Conservation (phyloP, 1,284 basidiomycete genomes). For the Austroboletus niveus region DNA sequence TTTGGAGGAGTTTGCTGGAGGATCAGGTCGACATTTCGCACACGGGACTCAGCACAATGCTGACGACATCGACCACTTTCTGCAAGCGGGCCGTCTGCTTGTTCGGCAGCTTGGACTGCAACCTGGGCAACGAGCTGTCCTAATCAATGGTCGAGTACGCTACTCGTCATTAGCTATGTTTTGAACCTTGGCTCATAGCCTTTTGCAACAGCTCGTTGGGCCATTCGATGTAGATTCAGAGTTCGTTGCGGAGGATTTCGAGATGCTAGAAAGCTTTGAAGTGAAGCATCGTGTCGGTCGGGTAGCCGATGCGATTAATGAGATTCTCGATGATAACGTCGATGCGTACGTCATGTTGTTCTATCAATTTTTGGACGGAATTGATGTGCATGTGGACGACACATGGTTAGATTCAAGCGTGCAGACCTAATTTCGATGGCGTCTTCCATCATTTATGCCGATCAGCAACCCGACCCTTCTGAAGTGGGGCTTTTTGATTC, state of each 20-base stretch:
- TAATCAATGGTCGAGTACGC: slow-evolving; percentile 82
- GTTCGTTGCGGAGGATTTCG: slow-evolving; percentile 69
- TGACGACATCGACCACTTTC: slow-evolving; percentile 11
- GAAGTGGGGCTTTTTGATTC: slow-evolving; percentile 72
- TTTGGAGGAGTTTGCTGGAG: slow-evolving; percentile 13
- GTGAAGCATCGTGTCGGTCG: slow-evolving; percentile 65
- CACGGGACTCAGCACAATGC: slow-evolving; percentile 34
- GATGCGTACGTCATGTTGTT: slow-evolving; percentile 43
- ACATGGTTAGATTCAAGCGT: slow-evolving; percentile 44
- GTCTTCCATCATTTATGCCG: slow-evolving; percentile 68
- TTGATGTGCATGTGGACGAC: slow-evolving; percentile 5
- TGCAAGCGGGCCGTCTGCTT: slow-evolving; percentile 45
- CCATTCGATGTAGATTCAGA: slow-evolving; percentile 49
- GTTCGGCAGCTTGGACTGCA: slow-evolving; percentile 52
- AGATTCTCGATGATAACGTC: slow-evolving; percentile 44
- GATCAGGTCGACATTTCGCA: neutral
- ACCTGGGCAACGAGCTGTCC: slow-evolving; percentile 57
- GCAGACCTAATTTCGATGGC: slow-evolving; percentile 62
- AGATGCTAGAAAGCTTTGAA: slow-evolving; percentile 70
- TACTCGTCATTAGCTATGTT: neutral
- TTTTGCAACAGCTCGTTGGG: slow-evolving; percentile 55
- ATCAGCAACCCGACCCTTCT: slow-evolving; percentile 68
- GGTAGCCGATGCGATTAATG: slow-evolving; percentile 61
- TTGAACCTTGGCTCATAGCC: slow-evolving; percentile 1
- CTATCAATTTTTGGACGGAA: neutral